Percentiles rank a stretch among this genome's conserved stretches.
Conservation (phyloP, 805 yeast species). For the Diddensiella caesifluorescens region DNA sequence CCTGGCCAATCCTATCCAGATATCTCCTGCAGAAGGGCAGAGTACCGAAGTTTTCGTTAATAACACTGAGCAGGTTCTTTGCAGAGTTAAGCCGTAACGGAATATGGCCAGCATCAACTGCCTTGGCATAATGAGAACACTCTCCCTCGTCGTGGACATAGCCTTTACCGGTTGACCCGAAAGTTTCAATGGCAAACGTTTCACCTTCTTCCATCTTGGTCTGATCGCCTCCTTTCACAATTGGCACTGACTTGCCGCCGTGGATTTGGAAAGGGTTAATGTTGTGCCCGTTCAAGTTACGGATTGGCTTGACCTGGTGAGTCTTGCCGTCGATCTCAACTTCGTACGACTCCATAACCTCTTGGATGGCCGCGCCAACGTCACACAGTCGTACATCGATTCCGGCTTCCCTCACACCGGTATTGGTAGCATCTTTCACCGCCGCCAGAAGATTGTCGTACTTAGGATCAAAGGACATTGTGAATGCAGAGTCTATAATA, state of each 20-base stretch:
- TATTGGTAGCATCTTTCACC: constrained; percentile 86
- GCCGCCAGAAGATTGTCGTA: constrained; percentile 79
- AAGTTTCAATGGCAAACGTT: constrained; percentile 95
- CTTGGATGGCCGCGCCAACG: constrained; percentile 93
- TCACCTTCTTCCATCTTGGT: constrained; percentile 99
- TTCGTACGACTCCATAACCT: constrained; percentile 95
- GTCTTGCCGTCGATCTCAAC: constrained; percentile 83
- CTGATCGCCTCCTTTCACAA: constrained; percentile 85
- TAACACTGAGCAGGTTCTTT: constrained; percentile 58
- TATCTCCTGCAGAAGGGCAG: constrained; percentile 96
- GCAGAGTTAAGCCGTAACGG: constrained; percentile 63
- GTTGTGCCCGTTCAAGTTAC: constrained; percentile 92
- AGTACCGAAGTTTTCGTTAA: constrained; percentile 83
- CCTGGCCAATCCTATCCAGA: constrained; percentile 86
- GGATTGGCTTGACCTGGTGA: constrained; percentile 79
- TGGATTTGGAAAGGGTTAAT: constrained; percentile 81
- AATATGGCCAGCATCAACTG: constrained; percentile 42
- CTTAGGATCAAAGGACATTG: constrained; percentile 77
- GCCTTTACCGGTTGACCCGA: constrained; percentile 95
- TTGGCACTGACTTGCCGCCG: constrained; percentile 95
- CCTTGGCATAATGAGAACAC: constrained; percentile 85
- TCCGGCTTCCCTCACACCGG: constrained; percentile 90
- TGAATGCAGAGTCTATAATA: constrained; percentile 93
- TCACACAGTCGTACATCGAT: constrained; percentile 93
- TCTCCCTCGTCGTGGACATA: constrained; percentile 83